These are phyloP conservation scores for Magnolia sinica DNA, from an alignment of 164 flowering plant genomes.

Conservation along the genomic window DNA sequence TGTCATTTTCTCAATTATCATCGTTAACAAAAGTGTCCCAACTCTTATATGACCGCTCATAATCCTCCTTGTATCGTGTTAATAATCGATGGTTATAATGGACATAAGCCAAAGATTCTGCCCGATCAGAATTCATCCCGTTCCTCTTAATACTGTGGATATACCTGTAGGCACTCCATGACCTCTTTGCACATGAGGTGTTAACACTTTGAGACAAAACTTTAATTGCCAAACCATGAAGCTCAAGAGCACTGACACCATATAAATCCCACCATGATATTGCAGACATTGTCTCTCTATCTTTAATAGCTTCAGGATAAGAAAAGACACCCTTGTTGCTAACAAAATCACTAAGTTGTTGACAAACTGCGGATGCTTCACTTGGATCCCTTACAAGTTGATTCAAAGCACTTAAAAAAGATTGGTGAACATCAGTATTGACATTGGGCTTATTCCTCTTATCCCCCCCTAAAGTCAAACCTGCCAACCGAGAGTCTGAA, in stretches of 20 bases:
- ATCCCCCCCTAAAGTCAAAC: conserved; percentile 3
- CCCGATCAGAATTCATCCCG: too few relatives aligned
- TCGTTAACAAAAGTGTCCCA: too few relatives aligned
- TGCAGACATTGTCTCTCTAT: conserved; percentile 12
- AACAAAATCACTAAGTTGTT: background rate
- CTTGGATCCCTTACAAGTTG: background rate
- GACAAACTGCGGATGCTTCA: background rate
- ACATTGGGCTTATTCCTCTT: background rate
- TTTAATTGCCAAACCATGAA: background rate
- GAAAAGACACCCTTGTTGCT: conserved; percentile 4
- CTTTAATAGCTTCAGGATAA: conserved; percentile 8
- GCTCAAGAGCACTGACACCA: conserved; percentile 2
- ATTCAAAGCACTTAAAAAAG: background rate
- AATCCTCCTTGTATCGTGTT: too few relatives aligned
- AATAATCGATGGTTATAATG: too few relatives aligned
- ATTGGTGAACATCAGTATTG: background rate
- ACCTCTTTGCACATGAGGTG: background rate
- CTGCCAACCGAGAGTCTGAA: conserved; percentile 10
- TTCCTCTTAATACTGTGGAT: background rate
- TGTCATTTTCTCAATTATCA: too few relatives aligned
- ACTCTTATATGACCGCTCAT: too few relatives aligned
- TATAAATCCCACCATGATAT: conserved; percentile 21
- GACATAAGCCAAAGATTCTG: too few relatives aligned
- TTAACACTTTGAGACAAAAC: conserved; percentile 5
- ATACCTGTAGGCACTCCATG: conserved; percentile 8